Evolutionary conservation across 2,329 filamentous ascomycete species (phyloP).

Genomic region (Huntiella savannae): DNA sequence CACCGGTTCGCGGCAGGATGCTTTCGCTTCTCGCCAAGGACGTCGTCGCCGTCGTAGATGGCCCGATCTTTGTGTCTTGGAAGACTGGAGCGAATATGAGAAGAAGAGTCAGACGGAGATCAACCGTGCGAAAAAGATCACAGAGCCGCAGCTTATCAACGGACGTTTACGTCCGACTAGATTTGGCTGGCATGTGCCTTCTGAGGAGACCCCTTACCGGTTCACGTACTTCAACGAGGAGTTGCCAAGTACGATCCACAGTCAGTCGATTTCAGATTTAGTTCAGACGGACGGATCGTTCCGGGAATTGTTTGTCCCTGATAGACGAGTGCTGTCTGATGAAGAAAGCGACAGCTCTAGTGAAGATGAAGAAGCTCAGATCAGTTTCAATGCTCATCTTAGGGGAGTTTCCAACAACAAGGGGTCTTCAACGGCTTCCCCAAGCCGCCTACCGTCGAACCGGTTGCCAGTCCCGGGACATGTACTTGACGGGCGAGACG

Average conservation of each 20-base stretch:
- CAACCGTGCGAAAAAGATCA: constrained; percentile 74
- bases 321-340: constrained; percentile 57
- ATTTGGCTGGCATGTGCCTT: constrained; percentile 64
- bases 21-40: constrained; percentile 1
- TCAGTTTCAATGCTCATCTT: constrained; percentile 11
- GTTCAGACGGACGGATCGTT: constrained; percentile 73
- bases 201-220: constrained; percentile 78
- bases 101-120: constrained; percentile 74
- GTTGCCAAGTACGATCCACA: constrained; percentile 88
- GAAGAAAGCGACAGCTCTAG: constrained; percentile 38
- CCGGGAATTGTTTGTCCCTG: constrained; percentile 73
- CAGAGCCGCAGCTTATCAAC: constrained; percentile 80
- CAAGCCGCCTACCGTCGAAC: not conserved
- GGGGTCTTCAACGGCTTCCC: constrained; percentile 2
- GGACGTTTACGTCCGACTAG: constrained; percentile 69
- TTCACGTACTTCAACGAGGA: constrained; percentile 99
- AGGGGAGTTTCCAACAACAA: constrained; percentile 6
- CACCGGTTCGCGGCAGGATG: constrained; percentile 14
- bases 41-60: constrained; percentile 44
- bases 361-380: constrained; percentile 7
- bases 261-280: constrained; percentile 83
- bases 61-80: constrained; percentile 68
- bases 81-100: constrained; percentile 80
- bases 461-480: not conserved
- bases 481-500: too few species aligned